Percentiles rank a stretch among this genome's conserved stretches.
These are phyloP conservation scores for Paragyromitra xinjiangensis DNA, from an alignment of 495 filamentous ascomycete genomes.

Conservation along the genomic window DNA sequence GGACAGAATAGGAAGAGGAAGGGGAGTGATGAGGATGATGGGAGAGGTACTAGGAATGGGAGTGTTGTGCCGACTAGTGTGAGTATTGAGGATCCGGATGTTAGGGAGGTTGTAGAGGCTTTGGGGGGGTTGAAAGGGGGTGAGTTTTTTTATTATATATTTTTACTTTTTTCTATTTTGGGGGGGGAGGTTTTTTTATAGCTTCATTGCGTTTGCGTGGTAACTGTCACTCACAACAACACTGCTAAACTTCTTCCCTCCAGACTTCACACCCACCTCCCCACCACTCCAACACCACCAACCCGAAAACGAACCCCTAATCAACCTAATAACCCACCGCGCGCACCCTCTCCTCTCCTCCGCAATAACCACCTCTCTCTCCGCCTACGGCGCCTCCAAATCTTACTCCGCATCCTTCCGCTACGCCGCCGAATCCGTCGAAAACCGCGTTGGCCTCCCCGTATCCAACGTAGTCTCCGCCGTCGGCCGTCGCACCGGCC, in stretches of 20 bases:
- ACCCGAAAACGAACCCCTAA: conserved; percentile 68
- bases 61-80: conserved; percentile 64
- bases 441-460: conserved; percentile 79
- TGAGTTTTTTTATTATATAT: conserved; percentile 59
- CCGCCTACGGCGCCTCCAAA: conserved; percentile 82
- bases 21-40: conserved; percentile 55
- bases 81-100: conserved; percentile 84
- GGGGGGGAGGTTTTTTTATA: conserved; percentile 13
- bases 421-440: conserved; percentile 82
- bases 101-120: conserved; percentile 82
- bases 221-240: conserved; percentile 16
- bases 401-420: conserved; percentile 86
- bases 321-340: conserved; percentile 60
- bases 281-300: conserved; percentile 52
- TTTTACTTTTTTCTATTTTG: conserved; percentile 32
- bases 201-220: neutral
- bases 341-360: conserved; percentile 69
- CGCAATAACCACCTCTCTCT: conserved; percentile 80
- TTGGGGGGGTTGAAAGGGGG: conserved; percentile 83
- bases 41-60: conserved; percentile 58
- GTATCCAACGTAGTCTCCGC: conserved; percentile 83
- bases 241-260: neutral
- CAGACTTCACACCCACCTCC: conserved; percentile 49
- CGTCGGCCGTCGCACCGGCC: conserved; percentile 80
- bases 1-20: conserved; percentile 48